Conservation (phyloP, 805 yeast species). For the Kockiozyma suomiensis region DNA sequence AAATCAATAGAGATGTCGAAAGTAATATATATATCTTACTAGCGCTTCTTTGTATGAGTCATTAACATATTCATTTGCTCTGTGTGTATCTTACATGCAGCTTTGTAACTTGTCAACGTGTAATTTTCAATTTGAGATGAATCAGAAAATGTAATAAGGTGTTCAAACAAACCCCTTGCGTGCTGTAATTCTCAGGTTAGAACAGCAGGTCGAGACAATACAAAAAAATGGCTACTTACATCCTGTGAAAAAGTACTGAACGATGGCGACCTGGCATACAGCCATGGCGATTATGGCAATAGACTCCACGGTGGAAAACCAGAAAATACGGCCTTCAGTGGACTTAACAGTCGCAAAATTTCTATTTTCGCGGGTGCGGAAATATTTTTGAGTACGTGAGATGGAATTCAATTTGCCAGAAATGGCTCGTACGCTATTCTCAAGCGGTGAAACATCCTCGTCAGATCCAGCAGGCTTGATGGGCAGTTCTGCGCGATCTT, state of each 20-base stretch:
- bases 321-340: conserved; percentile 76
- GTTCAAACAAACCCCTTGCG: conserved; percentile 34
- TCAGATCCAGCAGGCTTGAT: conserved; percentile 33
- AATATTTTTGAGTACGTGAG: conserved; percentile 60
- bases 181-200: conserved; percentile 16
- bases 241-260: conserved; percentile 73
- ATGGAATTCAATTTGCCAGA: conserved; percentile 38
- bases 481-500: conserved; percentile 65
- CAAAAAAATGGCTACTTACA: conserved; percentile 22
- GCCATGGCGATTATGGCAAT: conserved; percentile 77
- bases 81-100: not conserved
- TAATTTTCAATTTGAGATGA: not conserved
- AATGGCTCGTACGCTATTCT: conserved; percentile 43
- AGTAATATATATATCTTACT: not conserved
- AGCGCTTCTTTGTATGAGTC: not conserved
- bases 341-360: conserved; percentile 85
- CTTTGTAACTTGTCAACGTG: not conserved
- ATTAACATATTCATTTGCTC: not conserved
- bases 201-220: not conserved
- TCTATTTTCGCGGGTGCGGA: conserved; percentile 86
- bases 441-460: conserved; percentile 30
- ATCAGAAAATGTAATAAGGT: not conserved
- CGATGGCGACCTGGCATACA: conserved; percentile 73
- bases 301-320: conserved; percentile 72
- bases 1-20: not conserved